A percentile compares a stretch with the other conserved stretches of the same genome.
These are phyloP conservation scores for Arthrobotrys sinensis DNA, from an alignment of 2,329 filamentous ascomycete species.

Conservation along the genomic window DNA sequence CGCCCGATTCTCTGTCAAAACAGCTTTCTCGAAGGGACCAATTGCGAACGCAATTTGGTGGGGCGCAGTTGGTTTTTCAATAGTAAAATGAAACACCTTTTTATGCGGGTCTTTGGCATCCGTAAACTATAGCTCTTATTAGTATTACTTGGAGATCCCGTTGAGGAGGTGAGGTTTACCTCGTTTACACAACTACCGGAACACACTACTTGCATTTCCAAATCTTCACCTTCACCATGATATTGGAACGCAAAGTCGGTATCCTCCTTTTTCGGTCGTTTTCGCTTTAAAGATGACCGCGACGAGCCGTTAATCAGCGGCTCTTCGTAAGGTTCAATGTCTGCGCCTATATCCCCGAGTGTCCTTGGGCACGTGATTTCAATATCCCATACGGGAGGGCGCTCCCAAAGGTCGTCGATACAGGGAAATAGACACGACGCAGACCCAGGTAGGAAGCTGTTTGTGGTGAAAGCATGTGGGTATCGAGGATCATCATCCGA, in stretches of 20 bases:
- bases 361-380: constrained; percentile 89
- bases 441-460: constrained; percentile 82
- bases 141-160: background rate
- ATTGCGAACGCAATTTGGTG: constrained; percentile 94
- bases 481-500: constrained; percentile 85
- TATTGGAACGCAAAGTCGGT: constrained; percentile 68
- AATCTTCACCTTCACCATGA: constrained; percentile 83
- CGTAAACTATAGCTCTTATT: constrained; percentile 70
- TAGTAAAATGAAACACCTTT: constrained; percentile 89
- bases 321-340: constrained; percentile 58
- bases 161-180: constrained; percentile 65
- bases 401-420: constrained; percentile 84
- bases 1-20: constrained; percentile 88
- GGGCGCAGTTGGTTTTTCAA: constrained; percentile 81
- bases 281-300: constrained; percentile 64
- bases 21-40: constrained; percentile 93
- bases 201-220: constrained; percentile 92
- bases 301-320: constrained; percentile 54
- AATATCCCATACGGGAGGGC: constrained; percentile 85
- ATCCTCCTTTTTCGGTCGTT: constrained; percentile 63
- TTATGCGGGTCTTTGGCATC: constrained; percentile 83
- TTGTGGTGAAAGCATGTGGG: constrained; percentile 91
- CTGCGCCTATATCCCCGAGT: constrained; percentile 77
- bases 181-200: constrained; percentile 92
- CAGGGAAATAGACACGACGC: constrained; percentile 93